A percentile compares a stretch with the other conserved stretches of the same genome.
Conservation (phyloP, 2,329 filamentous ascomycete genomes). For the Verruconis gallopava region DNA sequence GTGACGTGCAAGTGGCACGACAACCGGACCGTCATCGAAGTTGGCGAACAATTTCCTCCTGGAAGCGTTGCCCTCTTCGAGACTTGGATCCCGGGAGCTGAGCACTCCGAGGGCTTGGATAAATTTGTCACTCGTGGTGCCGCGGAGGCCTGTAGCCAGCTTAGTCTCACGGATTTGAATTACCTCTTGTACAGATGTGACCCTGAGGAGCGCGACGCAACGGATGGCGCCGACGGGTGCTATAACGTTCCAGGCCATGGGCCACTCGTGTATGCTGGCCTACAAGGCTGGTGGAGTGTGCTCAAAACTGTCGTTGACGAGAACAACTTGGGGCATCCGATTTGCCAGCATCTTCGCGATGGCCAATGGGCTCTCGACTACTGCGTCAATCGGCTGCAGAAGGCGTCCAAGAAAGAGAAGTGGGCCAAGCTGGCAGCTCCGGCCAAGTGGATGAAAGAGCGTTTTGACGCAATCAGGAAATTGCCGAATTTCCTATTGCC, state of each 20-base stretch:
- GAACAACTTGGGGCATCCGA: constrained; percentile 83
- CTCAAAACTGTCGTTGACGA: constrained; percentile 71
- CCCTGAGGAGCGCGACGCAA: constrained; percentile 72
- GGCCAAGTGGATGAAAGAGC: constrained; percentile 65
- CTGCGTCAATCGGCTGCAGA: constrained; percentile 63
- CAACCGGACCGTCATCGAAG: constrained; percentile 64
- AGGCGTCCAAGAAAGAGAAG: constrained; percentile 49
- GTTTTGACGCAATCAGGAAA: constrained; percentile 72
- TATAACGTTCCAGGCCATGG: constrained; percentile 80
- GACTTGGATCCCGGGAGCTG: constrained; percentile 83
- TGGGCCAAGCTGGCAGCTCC: constrained; percentile 52
- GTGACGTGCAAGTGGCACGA: constrained; percentile 59
- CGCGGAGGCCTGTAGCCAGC: constrained; percentile 60
- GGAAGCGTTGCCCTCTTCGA: constrained; percentile 92
- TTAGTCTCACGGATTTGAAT: constrained; percentile 75
- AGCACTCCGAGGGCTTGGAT: constrained; percentile 73
- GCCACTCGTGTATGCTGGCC: constrained; percentile 78
- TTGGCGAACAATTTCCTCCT: constrained; percentile 75
- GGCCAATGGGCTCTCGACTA: constrained; percentile 92
- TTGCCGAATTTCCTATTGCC: constrained; percentile 84
- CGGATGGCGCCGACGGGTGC: constrained; percentile 67
- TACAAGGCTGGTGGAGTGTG: constrained; percentile 98
- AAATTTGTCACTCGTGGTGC: constrained; percentile 75
- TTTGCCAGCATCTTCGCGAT: constrained; percentile 84
- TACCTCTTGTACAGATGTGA: constrained; percentile 85